These are phyloP conservation scores for Geosmithia putterillii DNA, from an alignment of 2,329 filamentous ascomycete genomes.

Conservation along the genomic window DNA sequence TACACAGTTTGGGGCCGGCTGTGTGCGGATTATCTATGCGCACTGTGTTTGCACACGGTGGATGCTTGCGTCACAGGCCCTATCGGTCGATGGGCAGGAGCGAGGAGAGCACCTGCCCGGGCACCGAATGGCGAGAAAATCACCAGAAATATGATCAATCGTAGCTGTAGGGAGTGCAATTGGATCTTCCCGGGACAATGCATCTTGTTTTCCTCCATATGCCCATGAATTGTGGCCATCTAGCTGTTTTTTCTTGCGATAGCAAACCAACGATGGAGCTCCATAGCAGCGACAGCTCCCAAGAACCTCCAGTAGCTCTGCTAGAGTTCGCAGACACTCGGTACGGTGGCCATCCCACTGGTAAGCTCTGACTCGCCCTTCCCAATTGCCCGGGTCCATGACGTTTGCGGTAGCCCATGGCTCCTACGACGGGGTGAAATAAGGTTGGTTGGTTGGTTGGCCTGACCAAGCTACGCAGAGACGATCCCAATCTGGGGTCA, in stretches of 20 bases:
- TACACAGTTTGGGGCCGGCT: background rate
- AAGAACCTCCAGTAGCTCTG: background rate
- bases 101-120: background rate
- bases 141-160: background rate
- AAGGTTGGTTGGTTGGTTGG: background rate
- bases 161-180: background rate
- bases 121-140: background rate
- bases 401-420: background rate
- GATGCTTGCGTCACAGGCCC: background rate
- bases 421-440: background rate
- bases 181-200: background rate
- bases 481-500: slow-evolving; percentile 3
- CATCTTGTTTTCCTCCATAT: background rate
- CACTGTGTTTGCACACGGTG: slow-evolving; percentile 1
- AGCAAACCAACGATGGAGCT: background rate
- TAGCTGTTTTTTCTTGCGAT: background rate
- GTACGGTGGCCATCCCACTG: background rate
- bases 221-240: background rate
- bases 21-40: background rate
- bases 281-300: background rate
- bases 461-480: background rate
- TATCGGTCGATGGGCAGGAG: background rate
- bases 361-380: background rate
- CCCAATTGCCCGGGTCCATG: background rate
- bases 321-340: slow-evolving; percentile 1